Percentiles rank a stretch among this genome's conserved stretches.
These are phyloP conservation scores for Ceratocystiopsis minuta DNA, from an alignment of 2,329 filamentous ascomycete species.

Conservation along the genomic window DNA sequence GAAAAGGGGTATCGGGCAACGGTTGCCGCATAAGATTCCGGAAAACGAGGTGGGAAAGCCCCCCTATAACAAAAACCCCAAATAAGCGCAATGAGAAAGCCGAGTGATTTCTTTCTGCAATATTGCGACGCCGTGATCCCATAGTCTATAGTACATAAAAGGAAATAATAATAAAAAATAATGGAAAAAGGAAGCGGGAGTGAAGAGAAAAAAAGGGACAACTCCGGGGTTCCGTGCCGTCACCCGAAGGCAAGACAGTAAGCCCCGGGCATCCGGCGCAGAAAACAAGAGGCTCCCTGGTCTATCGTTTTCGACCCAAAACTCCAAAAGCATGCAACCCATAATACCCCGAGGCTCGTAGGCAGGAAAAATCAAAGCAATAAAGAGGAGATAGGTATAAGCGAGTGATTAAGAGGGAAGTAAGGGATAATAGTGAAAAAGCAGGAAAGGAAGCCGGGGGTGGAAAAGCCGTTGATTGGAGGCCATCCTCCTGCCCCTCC, in stretches of 20 bases:
- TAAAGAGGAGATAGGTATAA: background rate
- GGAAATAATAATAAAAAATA: background rate
- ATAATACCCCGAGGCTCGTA: no score
- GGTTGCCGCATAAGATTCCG: no score
- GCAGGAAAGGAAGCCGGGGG: slow-evolving; percentile 2
- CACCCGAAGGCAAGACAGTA: no score
- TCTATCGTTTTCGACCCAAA: background rate
- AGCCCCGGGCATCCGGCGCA: background rate
- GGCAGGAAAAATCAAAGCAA: background rate
- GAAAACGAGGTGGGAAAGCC: no score
- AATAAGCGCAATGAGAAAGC: no score
- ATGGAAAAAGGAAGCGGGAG: background rate
- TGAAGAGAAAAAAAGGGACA: background rate
- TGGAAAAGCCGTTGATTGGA: background rate
- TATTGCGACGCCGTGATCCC: no score
- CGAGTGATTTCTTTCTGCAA: no score
- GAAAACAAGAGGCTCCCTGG: background rate
- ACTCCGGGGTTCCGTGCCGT: no score
- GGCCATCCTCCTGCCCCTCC: background rate
- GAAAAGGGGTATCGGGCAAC: no score
- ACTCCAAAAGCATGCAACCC: background rate
- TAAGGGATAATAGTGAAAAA: slow-evolving; percentile 7
- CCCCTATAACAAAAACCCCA: no score
- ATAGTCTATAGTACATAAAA: background rate
- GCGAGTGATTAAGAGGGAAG: slow-evolving; percentile 12